Conservation (phyloP, 495 filamentous ascomycete genomes). For the Penicillium goetzii region DNA sequence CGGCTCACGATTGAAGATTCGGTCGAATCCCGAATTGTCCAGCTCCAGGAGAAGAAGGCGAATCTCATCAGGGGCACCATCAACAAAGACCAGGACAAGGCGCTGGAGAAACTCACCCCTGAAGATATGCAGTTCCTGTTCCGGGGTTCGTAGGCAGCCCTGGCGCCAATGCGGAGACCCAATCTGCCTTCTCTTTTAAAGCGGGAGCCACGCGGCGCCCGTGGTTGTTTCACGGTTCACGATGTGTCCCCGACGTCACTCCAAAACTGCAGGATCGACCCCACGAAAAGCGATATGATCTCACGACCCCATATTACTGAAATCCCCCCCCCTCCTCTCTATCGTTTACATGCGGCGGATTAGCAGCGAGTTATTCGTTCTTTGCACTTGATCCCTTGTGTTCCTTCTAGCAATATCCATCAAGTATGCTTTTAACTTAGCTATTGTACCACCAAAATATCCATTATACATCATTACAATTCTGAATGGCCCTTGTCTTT, state of each 20-base stretch:
- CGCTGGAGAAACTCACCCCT: slow-evolving; percentile 85
- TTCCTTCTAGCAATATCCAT: neutral
- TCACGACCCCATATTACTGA: slow-evolving; percentile 2
- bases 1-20: slow-evolving; percentile 93
- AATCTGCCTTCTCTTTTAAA: slow-evolving; percentile 3
- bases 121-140: slow-evolving; percentile 97
- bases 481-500: neutral
- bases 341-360: neutral
- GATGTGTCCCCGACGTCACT: slow-evolving; percentile 11
- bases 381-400: neutral
- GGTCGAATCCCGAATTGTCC: slow-evolving; percentile 90
- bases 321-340: slow-evolving; percentile 1
- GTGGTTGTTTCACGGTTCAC: neutral
- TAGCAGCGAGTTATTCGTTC: neutral
- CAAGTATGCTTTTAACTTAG: neutral
- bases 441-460: neutral
- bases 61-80: slow-evolving; percentile 95
- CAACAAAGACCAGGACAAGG: slow-evolving; percentile 78
- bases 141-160: slow-evolving; percentile 55
- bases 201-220: neutral
- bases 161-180: slow-evolving; percentile 3
- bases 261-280: neutral
- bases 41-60: slow-evolving; percentile 96
- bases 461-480: neutral
- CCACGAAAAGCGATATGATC: slow-evolving; percentile 15